These are phyloP conservation scores for Phoma sp. DNA, from an alignment of 2,329 filamentous ascomycete species.

Conservation along the genomic window DNA sequence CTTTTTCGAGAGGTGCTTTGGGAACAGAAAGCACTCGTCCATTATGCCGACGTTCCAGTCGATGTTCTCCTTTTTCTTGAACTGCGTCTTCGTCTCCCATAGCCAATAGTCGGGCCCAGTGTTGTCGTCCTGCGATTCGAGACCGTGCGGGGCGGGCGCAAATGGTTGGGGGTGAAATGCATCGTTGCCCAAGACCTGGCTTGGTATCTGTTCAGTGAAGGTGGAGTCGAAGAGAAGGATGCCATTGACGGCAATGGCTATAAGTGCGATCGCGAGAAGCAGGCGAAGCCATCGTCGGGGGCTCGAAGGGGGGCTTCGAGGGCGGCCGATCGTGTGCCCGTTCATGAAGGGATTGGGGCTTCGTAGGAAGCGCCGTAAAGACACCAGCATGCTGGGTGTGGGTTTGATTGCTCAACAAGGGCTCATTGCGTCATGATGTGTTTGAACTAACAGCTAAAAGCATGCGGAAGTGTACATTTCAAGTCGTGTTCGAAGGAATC, in stretches of 20 bases:
- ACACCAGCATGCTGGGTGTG: slow-evolving; percentile 7
- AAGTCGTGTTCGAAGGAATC: slow-evolving; percentile 2
- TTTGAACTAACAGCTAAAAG: not conserved
- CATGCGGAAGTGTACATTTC: not conserved
- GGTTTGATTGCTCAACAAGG: slow-evolving; percentile 3
- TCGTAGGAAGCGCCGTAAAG: slow-evolving; percentile 13
- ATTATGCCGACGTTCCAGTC: slow-evolving; percentile 12
- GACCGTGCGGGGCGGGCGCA: slow-evolving; percentile 5
- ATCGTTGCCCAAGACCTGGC: slow-evolving; percentile 10
- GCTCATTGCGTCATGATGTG: slow-evolving; percentile 4
- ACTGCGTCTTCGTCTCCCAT: slow-evolving; percentile 22
- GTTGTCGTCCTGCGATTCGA: slow-evolving; percentile 4
- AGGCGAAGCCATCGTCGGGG: slow-evolving; percentile 16
- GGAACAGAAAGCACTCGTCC: slow-evolving; percentile 37
- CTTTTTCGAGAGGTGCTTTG: slow-evolving; percentile 39
- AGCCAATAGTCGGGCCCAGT: slow-evolving; percentile 23
- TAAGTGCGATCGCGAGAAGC: slow-evolving; percentile 8
- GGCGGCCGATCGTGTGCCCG: slow-evolving; percentile 6
- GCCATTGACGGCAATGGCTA: slow-evolving; percentile 16
- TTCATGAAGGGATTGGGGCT: slow-evolving; percentile 14
- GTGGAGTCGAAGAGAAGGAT: slow-evolving; percentile 20
- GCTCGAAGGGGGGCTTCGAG: slow-evolving; percentile 4
- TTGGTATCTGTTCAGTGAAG: slow-evolving; percentile 9
- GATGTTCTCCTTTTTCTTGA: slow-evolving; percentile 9
- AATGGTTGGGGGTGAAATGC: slow-evolving; percentile 20